phyloP scores from a whole-genome alignment of 345 rosid species.

The Eucalyptus pauciflora region DNA sequence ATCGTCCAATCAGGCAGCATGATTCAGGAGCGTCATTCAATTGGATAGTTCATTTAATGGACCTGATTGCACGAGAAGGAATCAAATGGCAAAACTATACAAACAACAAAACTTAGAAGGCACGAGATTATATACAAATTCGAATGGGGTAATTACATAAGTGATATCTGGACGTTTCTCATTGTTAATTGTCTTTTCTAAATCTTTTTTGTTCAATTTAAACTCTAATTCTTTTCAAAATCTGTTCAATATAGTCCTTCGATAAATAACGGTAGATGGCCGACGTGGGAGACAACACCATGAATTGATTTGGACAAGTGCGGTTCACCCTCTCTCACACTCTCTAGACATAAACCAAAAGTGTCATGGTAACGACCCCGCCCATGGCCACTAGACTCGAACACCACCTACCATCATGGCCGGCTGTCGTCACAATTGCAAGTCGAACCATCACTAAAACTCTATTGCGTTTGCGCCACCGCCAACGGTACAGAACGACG shows the following conservation, averaged over 20 bases:
- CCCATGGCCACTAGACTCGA: background rate
- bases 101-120: background rate
- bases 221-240: background rate
- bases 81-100: background rate
- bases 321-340: background rate
- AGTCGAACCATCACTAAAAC: background rate
- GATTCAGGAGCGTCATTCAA: rapidly evolving
- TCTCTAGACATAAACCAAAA: background rate
- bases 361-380: background rate
- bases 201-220: background rate
- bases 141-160: background rate
- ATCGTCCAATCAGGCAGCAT: rapidly evolving
- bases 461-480: background rate
- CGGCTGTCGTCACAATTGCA: background rate
- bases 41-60: background rate
- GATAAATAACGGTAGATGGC: rapidly evolving
- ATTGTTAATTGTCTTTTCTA: background rate
- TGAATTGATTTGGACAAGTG: background rate
- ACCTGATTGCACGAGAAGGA: rapidly evolving
- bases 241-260: background rate
- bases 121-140: background rate
- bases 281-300: background rate
- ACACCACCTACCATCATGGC: background rate
- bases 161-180: background rate
- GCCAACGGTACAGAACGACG: no score